Evolutionary conservation across 192 early-diverging fungal species (phyloP).

Genomic region (Borealophlyctis nickersoniae): DNA sequence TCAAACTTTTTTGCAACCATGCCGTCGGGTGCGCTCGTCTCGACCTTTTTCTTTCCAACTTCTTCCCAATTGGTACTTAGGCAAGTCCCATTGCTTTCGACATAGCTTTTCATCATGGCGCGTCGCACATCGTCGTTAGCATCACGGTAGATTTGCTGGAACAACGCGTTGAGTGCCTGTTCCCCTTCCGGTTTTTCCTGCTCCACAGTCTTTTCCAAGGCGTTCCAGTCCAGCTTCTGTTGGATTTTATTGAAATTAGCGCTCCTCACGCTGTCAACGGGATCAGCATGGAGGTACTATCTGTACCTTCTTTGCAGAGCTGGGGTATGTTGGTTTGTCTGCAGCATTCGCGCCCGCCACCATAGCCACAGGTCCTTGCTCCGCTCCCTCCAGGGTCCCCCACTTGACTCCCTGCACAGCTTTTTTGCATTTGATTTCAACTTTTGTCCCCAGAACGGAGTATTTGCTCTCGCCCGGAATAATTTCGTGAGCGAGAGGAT

Average conservation of each 20-base stretch:
- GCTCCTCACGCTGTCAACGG: neutral
- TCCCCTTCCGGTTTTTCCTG: slow-evolving; percentile 88
- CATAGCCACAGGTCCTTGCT: slow-evolving; percentile 30
- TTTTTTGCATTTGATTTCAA: slow-evolving; percentile 70
- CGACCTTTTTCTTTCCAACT: slow-evolving; percentile 78
- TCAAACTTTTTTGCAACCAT: slow-evolving; percentile 78
- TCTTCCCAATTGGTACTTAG: slow-evolving; percentile 95
- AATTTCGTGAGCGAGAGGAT: slow-evolving; percentile 80
- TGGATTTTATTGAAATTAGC: slow-evolving; percentile 8
- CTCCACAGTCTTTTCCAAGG: slow-evolving; percentile 67
- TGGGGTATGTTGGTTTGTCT: slow-evolving; percentile 43
- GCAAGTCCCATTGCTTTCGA: slow-evolving; percentile 91
- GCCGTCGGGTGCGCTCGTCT: slow-evolving; percentile 88
- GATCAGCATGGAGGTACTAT: neutral
- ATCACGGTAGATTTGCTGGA: slow-evolving; percentile 90
- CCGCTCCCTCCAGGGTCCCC: slow-evolving; percentile 76
- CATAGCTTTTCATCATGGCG: slow-evolving; percentile 98
- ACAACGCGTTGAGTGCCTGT: slow-evolving; percentile 83
- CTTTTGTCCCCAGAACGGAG: slow-evolving; percentile 47
- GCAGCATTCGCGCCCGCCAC: slow-evolving; percentile 44
- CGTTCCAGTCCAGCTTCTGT: slow-evolving; percentile 79
- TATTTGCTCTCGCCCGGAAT: slow-evolving; percentile 55
- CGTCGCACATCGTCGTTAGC: slow-evolving; percentile 80
- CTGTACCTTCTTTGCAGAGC: slow-evolving; percentile 42
- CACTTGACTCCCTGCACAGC: slow-evolving; percentile 72